Conservation (phyloP, 2,329 filamentous ascomycete species). For the Cryphonectria naterciae region DNA sequence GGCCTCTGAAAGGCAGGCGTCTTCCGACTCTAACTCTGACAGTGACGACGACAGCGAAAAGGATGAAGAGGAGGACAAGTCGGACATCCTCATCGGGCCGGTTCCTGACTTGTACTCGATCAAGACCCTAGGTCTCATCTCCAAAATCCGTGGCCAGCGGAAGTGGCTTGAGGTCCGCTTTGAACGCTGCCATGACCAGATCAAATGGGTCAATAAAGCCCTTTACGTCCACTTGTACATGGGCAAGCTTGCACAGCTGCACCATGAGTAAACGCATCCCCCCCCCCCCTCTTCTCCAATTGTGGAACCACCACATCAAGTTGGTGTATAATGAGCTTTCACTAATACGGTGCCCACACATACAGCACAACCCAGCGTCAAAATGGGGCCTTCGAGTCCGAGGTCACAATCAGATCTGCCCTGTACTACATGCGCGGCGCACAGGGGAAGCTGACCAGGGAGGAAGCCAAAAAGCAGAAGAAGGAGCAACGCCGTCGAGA, state of each 20-base stretch:
- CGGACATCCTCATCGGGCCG: conserved; percentile 12
- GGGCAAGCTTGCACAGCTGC: conserved; percentile 8
- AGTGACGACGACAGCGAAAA: neutral
- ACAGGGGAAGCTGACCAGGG: neutral
- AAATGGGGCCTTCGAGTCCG: conserved; percentile 16
- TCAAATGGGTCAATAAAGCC: conserved; percentile 14
- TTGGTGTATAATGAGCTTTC: neutral
- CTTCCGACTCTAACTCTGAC: neutral
- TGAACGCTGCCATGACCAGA: conserved; percentile 10
- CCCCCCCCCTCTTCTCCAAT: neutral
- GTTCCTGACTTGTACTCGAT: conserved; percentile 17
- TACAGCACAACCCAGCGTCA: conserved; percentile 3
- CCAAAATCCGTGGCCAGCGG: neutral
- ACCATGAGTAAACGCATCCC: neutral
- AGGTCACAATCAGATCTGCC: conserved; percentile 5
- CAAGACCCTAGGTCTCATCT: conserved; percentile 11
- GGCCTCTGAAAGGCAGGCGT: neutral
- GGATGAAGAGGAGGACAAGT: conserved; percentile 10
- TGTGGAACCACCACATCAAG: neutral
- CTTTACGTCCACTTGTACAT: conserved; percentile 21
- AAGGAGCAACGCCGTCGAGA: conserved; percentile 10
- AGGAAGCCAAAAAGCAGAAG: conserved; percentile 4
- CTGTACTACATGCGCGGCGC: neutral
- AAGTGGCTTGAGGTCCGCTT: conserved; percentile 6
- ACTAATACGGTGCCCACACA: neutral